Base-by-base conservation (phyloP, 129 eudicot genomes). In the Calendula officinalis region DNA sequence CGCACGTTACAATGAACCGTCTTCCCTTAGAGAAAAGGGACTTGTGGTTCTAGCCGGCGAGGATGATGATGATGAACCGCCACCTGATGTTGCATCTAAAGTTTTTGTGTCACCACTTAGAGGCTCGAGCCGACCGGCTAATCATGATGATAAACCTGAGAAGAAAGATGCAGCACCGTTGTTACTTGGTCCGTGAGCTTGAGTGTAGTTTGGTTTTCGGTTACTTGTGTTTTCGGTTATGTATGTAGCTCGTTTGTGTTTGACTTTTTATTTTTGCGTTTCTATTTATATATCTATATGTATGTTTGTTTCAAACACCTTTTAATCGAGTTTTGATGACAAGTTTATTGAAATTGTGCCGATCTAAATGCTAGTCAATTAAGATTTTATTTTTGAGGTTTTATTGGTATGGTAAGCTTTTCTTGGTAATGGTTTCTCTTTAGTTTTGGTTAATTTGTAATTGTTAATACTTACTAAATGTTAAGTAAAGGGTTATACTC, bases 1-100 rank as follows among this genome's bases (percentile, higher is more conserved):
- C 43, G 40, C 82, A 0, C 67, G 75, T n/a, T 85, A 69, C 27
- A 73, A 81, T 12, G 96, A 88, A 50, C 95, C 99, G 6, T 92
- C 95, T 67, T 71, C 91, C 8, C 89, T 92, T 13, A 68, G 81
- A 57, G 89, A 92, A 62, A 85, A 79, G 62, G 99, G 99, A 3
- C 95, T 92, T 14, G 85, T 92, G 48, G 84, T 75, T 70, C 87
- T 92, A 30, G 84, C 96, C 0, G 96, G 88, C 37, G 98, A 91
- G 15, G 91, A 85, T 48, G 79, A 59, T 3, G 79, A 59, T 3
- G 54, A 22, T 13, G 68, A 32, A 27, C 84, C 69, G 0, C 84
- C 96, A 0, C 99, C 96, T 0, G 99, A 92, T 81, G 95, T 92
- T 8, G 99, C 95, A 4, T 80, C 96, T 50, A 71, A 66, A 61